Conservation (phyloP, 306 rosid species). For the Oemleria cerasiformis region DNA sequence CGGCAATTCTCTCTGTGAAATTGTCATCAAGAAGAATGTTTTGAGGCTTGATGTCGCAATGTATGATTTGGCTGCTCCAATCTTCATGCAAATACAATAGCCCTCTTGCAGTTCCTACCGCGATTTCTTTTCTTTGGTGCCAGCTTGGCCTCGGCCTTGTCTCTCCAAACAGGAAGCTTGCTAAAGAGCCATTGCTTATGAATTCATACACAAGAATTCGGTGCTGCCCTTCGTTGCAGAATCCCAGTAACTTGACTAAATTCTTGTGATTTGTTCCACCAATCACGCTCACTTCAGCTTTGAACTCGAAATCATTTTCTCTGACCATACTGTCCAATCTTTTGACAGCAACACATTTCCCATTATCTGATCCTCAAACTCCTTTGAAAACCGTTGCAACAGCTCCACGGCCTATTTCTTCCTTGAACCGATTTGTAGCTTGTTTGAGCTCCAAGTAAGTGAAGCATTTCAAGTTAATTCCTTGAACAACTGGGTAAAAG, state of each 20-base stretch:
- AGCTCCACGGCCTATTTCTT: conserved; percentile 31
- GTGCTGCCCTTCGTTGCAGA: conserved; percentile 19
- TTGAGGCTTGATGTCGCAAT: too few relatives aligned
- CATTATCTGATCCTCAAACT: background rate
- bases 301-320: conserved; percentile 41
- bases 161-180: conserved; percentile 19
- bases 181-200: conserved; percentile 21
- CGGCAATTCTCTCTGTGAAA: too few relatives aligned
- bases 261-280: conserved; percentile 36
- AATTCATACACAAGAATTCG: too few relatives aligned
- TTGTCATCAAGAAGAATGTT: too few relatives aligned
- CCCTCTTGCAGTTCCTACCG: background rate
- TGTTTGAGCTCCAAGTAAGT: conserved; percentile 11
- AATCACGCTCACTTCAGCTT: conserved; percentile 29
- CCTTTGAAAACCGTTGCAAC: conserved; percentile 39
- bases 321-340: conserved; percentile 21
- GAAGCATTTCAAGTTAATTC: conserved; percentile 15
- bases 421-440: conserved; percentile 25
- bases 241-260: conserved; percentile 19
- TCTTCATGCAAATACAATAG: too few relatives aligned
- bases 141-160: background rate
- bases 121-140: background rate
- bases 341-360: conserved; percentile 39
- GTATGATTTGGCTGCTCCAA: too few relatives aligned
- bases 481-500: background rate